Evolutionary conservation across 768 basidiomycete genomes (phyloP), one percentile per base, ranked within the genome.

Genomic region (Boletus coccyginus): DNA sequence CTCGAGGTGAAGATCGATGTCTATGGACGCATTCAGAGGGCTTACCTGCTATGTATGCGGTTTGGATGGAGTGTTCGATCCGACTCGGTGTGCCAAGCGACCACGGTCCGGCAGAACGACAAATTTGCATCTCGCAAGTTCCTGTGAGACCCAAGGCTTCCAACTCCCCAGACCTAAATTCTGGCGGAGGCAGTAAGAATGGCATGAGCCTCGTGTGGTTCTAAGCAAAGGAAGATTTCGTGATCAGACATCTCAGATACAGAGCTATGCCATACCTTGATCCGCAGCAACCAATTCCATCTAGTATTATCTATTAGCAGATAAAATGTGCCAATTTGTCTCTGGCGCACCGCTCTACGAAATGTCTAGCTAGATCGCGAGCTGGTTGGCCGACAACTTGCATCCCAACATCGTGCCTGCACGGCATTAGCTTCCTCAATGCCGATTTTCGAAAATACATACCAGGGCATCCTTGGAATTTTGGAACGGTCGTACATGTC

Each of bases 371-470:
- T 12, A 98, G 73, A 72, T 99, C 97, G 24, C 96, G 82, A 19
- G 95, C 94, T 46, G 97, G 97, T 68, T 96, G 94, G 4, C 97
- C 97, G 29, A 98, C 90, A 41, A 98, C 86, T 71, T 99, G 97
- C 78, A 98, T 79, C 0, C 86, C 92, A 39, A 98, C 92, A 69
- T 99, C 97, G 69, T 99, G 97, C 94, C 94, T 95, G 60, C 12
- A 33, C 8, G 12, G 7, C 3, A 21, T 67, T 6, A 58, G 17
- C 14, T 14, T 21, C 36, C 5, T 46, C 11, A 13, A 46, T 29
- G 3, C 6, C 7, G 2, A 53, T 53, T 17, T 41, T 10, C 14
- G 12, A 13, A 45, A 66, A 35, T 16, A 24, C 84, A 56, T 66
- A 94, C 95, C 96, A 99, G 31, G 97, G 94, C 94, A 98, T 98